Base-by-base conservation (phyloP, 106 monocot species). In the Dioscorea zingiberensis region DNA sequence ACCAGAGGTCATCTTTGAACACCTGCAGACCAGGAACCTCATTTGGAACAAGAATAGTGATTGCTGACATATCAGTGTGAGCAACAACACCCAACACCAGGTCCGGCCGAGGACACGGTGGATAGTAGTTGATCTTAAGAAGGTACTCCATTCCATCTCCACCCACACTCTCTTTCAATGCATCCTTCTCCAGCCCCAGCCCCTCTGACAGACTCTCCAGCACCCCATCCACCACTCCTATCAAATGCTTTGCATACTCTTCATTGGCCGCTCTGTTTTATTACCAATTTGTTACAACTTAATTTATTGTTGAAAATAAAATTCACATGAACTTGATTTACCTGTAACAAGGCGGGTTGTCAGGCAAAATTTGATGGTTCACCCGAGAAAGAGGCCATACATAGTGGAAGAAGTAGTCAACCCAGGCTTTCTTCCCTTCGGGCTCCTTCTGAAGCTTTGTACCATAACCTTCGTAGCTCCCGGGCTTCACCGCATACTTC, bases 121-220 rank as follows among this genome's bases (percentile, higher is more conserved):
- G 94, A 71, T 94, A 94, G 80, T 82, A 87, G 70, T 94, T 94
- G 65, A 94, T 82, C 68, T 91, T 87, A 2, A 85, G 71, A 29
- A 94, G 68, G 18, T 73, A 69, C 63, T 79, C 77, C 53, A 90
- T 23, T 1, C 62, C 68, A 1, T 85, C 90, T 11, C 94, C 94
- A 11, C 87, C 87, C 12, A 76, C 16, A 2, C 71, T 78, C 9
- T 75, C 72, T 65, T 76, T 85, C 56, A 94, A 17, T 9, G 58
- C 64, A 21, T 76, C 29, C 8, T 44, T 47, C 29, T 83, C 82
- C 13, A 94, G 46, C 13, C 78, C 84, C 15, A 87, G n/a, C 10
- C 81, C 90, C 2, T 69, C 17, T 0, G 94, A 90, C 7, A 94
- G 64, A 48, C 54, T 23, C 53, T 32, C 76, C 22, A 90, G 62